Conservation (phyloP, 805 yeast species). For the Candida adriatica region DNA sequence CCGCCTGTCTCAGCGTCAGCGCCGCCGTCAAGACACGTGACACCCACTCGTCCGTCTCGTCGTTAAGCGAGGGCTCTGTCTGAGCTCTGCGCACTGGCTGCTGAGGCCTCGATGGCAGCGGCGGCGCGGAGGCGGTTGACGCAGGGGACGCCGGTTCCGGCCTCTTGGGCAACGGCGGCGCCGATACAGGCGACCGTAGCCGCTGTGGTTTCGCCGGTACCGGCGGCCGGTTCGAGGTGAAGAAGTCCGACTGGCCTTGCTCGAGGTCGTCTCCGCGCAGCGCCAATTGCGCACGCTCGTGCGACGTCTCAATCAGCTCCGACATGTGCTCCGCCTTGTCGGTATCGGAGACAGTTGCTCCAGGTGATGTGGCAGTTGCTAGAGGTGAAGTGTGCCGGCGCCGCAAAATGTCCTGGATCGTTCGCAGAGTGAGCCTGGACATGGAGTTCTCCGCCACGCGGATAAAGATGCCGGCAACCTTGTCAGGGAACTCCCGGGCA, state of each 20-base stretch:
- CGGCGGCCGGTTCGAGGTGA: constrained; percentile 7
- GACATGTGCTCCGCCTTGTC: constrained; percentile 16
- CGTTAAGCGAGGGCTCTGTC: constrained; percentile 11
- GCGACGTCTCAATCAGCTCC: constrained; percentile 10
- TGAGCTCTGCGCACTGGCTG: not conserved
- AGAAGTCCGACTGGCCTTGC: constrained; percentile 12
- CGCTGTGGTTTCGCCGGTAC: not conserved
- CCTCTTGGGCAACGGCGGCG: not conserved
- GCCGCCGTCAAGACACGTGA: constrained; percentile 33
- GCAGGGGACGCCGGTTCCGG: not conserved
- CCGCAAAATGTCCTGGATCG: constrained; percentile 15
- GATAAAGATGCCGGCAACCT: constrained; percentile 69
- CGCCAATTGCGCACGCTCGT: not conserved
- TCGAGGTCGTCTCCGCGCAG: constrained; percentile 33
- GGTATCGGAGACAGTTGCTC: constrained; percentile 17
- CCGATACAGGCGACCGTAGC: not conserved
- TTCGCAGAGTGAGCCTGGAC: constrained; percentile 36
- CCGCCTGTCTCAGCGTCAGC: constrained; percentile 14
- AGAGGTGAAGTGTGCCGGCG: constrained; percentile 23
- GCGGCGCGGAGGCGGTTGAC: not conserved
- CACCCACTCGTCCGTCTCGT: constrained; percentile 50
- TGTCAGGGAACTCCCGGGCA: constrained; percentile 54
- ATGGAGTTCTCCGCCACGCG: constrained; percentile 68
- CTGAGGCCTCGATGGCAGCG: not conserved
- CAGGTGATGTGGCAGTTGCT: constrained; percentile 22